These are phyloP conservation scores for Dictyostelium brefeldianum DNA, from an alignment of 78 protist genomes.

Conservation along the genomic window DNA sequence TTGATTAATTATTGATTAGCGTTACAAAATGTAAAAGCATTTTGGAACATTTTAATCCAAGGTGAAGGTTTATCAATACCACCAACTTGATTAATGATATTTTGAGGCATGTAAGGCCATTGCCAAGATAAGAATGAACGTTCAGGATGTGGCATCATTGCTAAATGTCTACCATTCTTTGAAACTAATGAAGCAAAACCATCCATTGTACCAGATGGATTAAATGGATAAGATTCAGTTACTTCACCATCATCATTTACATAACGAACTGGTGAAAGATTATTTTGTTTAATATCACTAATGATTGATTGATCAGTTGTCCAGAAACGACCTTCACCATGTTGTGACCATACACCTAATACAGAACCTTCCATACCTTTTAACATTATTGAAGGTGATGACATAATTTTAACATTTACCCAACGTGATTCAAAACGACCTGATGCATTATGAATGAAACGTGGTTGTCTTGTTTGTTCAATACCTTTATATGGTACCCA, in stretches of 20 bases:
- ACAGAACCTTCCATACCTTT: constrained; percentile 88
- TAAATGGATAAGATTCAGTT: constrained; percentile 92
- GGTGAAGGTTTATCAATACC: constrained; percentile 59
- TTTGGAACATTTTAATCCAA: constrained; percentile 88
- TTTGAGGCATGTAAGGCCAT: constrained; percentile 80
- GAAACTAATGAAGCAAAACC: constrained; percentile 93
- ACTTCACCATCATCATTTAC: constrained; percentile 87
- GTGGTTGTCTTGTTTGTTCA: constrained; percentile 79
- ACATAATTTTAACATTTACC: constrained; percentile 78
- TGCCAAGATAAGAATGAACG: constrained; percentile 69
- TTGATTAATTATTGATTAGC: neutral
- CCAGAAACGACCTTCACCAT: constrained; percentile 94
- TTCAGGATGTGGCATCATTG: constrained; percentile 98
- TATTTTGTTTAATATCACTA: constrained; percentile 3
- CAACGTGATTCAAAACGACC: constrained; percentile 93
- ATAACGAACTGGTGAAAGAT: constrained; percentile 88
- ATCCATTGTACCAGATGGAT: constrained; percentile 94
- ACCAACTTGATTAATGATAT: constrained; percentile 25
- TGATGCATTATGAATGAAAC: constrained; percentile 90
- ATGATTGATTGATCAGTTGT: constrained; percentile 18
- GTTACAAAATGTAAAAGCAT: constrained; percentile 70
- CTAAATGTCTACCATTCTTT: constrained; percentile 93
- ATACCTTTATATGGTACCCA: constrained; percentile 87
- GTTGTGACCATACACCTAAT: constrained; percentile 90
- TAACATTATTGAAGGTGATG: constrained; percentile 82